phyloP scores from a whole-genome alignment of 192 early-diverging fungal species.

The Podila epicladia region DNA sequence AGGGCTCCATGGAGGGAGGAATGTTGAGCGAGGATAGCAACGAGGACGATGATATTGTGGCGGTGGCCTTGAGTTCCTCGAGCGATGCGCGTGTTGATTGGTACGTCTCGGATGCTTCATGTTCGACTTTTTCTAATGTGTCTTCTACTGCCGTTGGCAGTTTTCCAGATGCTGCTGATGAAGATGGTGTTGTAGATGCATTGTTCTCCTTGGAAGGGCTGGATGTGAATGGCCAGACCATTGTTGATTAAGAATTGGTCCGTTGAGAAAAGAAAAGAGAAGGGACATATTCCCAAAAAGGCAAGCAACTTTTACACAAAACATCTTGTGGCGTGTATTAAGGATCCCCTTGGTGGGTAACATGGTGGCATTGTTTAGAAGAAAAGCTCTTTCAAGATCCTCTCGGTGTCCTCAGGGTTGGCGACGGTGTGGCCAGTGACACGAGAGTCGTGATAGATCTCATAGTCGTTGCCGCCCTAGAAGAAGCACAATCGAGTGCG shows the following conservation, averaged over 20 bases:
- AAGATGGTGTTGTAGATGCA: background rate
- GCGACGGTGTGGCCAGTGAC: constrained; percentile 90
- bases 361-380: constrained; percentile 13
- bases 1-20: constrained; percentile 13
- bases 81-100: constrained; percentile 22
- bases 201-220: constrained; percentile 15
- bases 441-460: constrained; percentile 86
- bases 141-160: background rate
- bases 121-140: constrained; percentile 17
- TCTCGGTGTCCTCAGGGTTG: constrained; percentile 85
- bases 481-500: too few species aligned
- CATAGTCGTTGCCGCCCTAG: constrained; percentile 97
- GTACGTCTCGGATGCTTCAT: constrained; percentile 22
- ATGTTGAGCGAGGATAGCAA: constrained; percentile 1
- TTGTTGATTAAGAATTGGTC: background rate
- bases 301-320: too few species aligned
- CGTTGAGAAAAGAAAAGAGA: background rate
- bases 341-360: background rate
- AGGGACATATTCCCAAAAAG: background rate
- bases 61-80: constrained; percentile 4
- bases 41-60: background rate
- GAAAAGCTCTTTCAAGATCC: constrained; percentile 84
- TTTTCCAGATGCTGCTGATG: constrained; percentile 6
- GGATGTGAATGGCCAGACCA: constrained; percentile 37
- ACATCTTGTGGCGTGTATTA: too few species aligned